A percentile compares a stretch with the other conserved stretches of the same genome.
Conservation (phyloP, 805 yeast species). For the Suhomyces pyralidae region DNA sequence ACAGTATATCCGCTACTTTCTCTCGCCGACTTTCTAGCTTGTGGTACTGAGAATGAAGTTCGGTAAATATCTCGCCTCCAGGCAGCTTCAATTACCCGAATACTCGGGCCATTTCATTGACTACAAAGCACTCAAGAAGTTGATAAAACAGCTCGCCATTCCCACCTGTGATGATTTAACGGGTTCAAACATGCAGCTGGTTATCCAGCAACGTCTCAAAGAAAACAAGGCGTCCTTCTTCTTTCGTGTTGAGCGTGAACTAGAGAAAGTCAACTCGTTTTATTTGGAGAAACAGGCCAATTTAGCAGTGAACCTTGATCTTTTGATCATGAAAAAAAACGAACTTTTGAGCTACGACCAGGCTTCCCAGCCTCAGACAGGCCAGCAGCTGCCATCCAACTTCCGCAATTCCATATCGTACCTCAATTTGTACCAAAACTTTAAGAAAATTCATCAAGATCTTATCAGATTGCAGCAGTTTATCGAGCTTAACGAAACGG, state of each 20-base stretch:
- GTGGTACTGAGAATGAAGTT: conserved; percentile 59
- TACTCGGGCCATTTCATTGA: conserved; percentile 91
- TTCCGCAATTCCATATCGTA: conserved; percentile 71
- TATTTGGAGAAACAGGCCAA: conserved; percentile 90
- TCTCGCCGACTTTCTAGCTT: not conserved
- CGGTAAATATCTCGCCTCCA: conserved; percentile 90
- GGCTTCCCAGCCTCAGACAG: not conserved
- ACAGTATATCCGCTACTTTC: not conserved
- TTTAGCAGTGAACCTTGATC: conserved; percentile 72
- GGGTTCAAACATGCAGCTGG: conserved; percentile 16
- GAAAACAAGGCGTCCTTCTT: conserved; percentile 88
- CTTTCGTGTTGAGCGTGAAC: conserved; percentile 87
- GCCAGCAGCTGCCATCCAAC: conserved; percentile 18
- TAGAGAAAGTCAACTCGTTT: conserved; percentile 92
- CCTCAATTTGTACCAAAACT: conserved; percentile 80
- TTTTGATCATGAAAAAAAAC: conserved; percentile 67
- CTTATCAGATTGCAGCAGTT: conserved; percentile 86
- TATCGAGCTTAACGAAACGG: conserved; percentile 91
- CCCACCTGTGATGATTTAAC: conserved; percentile 24
- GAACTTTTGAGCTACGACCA: conserved; percentile 35
- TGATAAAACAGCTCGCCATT: conserved; percentile 75
- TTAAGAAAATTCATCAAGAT: conserved; percentile 86
- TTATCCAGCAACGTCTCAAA: conserved; percentile 53
- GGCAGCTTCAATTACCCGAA: conserved; percentile 93
- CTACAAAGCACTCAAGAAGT: conserved; percentile 88